Conservation (phyloP, 2,329 filamentous ascomycete genomes). For the Aspergillus puulaauensis region DNA sequence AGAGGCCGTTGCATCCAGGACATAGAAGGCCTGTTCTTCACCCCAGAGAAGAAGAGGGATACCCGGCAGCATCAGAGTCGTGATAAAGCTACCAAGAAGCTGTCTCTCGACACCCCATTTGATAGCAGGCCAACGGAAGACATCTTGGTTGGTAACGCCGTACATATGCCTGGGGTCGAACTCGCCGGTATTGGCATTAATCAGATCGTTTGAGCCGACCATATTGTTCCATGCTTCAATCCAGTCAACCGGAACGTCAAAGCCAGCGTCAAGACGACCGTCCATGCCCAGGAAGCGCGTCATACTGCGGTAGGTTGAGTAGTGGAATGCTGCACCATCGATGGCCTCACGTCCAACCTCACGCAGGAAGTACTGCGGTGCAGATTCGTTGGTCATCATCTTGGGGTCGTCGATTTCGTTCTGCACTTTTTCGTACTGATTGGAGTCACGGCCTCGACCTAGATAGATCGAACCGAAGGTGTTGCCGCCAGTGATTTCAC, state of each 20-base stretch:
- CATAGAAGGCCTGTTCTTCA: slow-evolving; percentile 65
- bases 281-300: slow-evolving; percentile 62
- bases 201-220: slow-evolving; percentile 58
- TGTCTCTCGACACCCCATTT: slow-evolving; percentile 57
- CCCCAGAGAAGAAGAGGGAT: slow-evolving; percentile 63
- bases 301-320: slow-evolving; percentile 63
- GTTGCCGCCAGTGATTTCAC: slow-evolving; percentile 64
- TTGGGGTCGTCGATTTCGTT: slow-evolving; percentile 25
- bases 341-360: slow-evolving; percentile 53
- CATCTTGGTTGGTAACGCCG: slow-evolving; percentile 65
- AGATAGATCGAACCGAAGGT: slow-evolving; percentile 61
- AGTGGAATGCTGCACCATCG: slow-evolving; percentile 63
- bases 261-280: slow-evolving; percentile 55
- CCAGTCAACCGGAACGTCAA: slow-evolving; percentile 57
- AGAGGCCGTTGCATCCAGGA: slow-evolving; percentile 62
- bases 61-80: slow-evolving; percentile 60
- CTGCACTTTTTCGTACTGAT: slow-evolving; percentile 47
- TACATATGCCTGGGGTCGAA: slow-evolving; percentile 67
- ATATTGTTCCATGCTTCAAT: slow-evolving; percentile 57
- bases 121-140: slow-evolving; percentile 64
- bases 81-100: slow-evolving; percentile 59
- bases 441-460: slow-evolving; percentile 59
- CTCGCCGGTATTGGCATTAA: slow-evolving; percentile 60
- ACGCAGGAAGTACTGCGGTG: slow-evolving; percentile 53
- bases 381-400: slow-evolving; percentile 31